These are phyloP conservation scores for Obelidium mucronatum DNA, from an alignment of 192 early-diverging fungal genomes.

Conservation along the genomic window DNA sequence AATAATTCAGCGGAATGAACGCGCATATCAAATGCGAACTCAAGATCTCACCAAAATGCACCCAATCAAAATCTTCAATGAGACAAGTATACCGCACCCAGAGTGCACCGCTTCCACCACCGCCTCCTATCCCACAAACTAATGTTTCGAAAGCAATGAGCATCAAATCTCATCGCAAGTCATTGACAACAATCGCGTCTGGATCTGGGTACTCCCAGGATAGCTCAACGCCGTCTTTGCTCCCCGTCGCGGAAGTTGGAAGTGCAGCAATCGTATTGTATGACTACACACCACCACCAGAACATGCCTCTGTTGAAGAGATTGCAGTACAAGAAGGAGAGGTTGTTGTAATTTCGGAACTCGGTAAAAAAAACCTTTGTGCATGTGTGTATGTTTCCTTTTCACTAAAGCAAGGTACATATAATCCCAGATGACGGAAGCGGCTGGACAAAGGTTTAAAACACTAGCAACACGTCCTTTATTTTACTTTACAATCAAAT, in stretches of 20 bases:
- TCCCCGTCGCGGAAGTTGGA: background rate
- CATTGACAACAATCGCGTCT: background rate
- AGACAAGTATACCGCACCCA: conserved; percentile 39
- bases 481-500: too few relatives aligned
- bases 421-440: conserved; percentile 44
- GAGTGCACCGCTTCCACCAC: conserved; percentile 36
- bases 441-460: conserved; percentile 52
- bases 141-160: background rate
- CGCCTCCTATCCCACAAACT: background rate
- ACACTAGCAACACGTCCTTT: background rate
- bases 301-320: conserved; percentile 19
- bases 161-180: background rate
- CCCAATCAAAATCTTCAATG: conserved; percentile 33
- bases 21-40: conserved; percentile 83
- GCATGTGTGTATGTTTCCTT: too few relatives aligned
- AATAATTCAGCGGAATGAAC: conserved; percentile 67
- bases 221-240: background rate
- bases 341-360: conserved; percentile 28
- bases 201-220: background rate
- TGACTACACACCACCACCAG: conserved; percentile 28
- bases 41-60: conserved; percentile 74
- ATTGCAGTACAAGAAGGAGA: conserved; percentile 40
- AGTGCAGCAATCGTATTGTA: conserved; percentile 22
- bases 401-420: background rate
- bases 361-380: too few relatives aligned